phyloP scores from a whole-genome alignment of 148 eudicot species.

The Rhododendron griersonianum region DNA sequence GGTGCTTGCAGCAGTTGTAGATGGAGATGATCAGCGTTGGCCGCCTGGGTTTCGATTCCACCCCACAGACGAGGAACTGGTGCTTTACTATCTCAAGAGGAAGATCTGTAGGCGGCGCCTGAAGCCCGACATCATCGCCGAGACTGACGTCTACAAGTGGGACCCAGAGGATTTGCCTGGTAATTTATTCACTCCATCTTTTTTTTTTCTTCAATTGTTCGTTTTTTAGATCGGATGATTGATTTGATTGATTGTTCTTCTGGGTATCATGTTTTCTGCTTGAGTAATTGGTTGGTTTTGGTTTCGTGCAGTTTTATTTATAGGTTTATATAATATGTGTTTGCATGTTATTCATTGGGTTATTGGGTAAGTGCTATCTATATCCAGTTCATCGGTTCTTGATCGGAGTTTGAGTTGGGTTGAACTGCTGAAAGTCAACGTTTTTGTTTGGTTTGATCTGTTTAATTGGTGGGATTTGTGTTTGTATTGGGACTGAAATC shows the following conservation, averaged over 20 bases:
- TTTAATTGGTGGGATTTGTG: not conserved
- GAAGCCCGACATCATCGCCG: constrained; percentile 57
- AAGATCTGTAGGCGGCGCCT: constrained; percentile 55
- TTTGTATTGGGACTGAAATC: not conserved
- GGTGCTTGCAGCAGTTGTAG: not conserved
- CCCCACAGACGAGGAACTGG: constrained; percentile 81
- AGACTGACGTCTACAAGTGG: constrained; percentile 79
- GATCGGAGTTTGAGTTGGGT: not conserved
- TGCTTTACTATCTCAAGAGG: constrained; percentile 70
- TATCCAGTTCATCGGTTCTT: not conserved
- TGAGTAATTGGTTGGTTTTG: not conserved
- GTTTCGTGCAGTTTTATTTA: not conserved
- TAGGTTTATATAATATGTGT: not conserved
- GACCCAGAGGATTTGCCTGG: constrained; percentile 93
- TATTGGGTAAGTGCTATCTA: not conserved
- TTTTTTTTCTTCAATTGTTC: too few species aligned
- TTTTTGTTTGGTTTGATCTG: constrained; percentile 4
- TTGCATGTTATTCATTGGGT: not conserved
- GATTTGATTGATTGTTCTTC: not conserved
- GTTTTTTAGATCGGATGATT: not conserved
- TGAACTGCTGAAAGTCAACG: not conserved
- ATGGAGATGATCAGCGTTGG: constrained; percentile 23
- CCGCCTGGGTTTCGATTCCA: constrained; percentile 91
- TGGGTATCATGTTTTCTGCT: not conserved
- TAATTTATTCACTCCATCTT: not conserved